Base-by-base conservation (phyloP, 1,284 basidiomycete genomes). In the Mycena citricolor region DNA sequence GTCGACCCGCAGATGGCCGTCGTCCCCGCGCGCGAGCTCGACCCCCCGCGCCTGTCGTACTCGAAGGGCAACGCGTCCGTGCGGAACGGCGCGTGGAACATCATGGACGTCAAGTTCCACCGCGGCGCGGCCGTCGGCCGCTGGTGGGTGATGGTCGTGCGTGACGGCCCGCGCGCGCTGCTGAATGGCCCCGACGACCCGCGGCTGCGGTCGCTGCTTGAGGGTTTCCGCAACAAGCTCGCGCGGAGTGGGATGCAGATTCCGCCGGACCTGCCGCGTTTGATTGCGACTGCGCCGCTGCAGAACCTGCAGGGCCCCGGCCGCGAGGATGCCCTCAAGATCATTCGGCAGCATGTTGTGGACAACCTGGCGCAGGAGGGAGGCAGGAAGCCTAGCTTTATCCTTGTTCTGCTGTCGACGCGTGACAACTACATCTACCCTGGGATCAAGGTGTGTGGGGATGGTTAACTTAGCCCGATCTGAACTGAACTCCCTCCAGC, bases 391-490 rank as follows among this genome's bases (percentile, higher is more conserved):
- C 79, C 80, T 0, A 71, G 67, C 43, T 83, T 83, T 57, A 61
- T 84, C 19, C 68, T 89, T 13, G 81, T 87, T 7, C 58, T 89
- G 25, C 64, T 89, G 3, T 77, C 82, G 24, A 70, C 65, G 32
- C 61, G 71, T 8, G 86, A 89, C 59, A 81, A 83, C 44, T 81
- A 61, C 48, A 82, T 89, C 33, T 89, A 89, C 59, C 81, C 83
- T 2, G 82, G 79, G 8, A 79, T 89, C 61, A 86, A 88, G 67
- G 77, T 72, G 42, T 13, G 45, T 29, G 10, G 23, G 47, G 25
- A 8, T 26, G 26, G 10, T 22, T 39, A 20, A 19, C 34, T 10
- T 28, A 23, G 17, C 26, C 37, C 6, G 32, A 14, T 22, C n/a
- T 28, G 23, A 39, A 39, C 21, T 24, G 8, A 10, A 8, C 44